Evolutionary conservation across 1,284 basidiomycete species (phyloP), one percentile per base, ranked within the genome.

Genomic region (Pterula multifida): DNA sequence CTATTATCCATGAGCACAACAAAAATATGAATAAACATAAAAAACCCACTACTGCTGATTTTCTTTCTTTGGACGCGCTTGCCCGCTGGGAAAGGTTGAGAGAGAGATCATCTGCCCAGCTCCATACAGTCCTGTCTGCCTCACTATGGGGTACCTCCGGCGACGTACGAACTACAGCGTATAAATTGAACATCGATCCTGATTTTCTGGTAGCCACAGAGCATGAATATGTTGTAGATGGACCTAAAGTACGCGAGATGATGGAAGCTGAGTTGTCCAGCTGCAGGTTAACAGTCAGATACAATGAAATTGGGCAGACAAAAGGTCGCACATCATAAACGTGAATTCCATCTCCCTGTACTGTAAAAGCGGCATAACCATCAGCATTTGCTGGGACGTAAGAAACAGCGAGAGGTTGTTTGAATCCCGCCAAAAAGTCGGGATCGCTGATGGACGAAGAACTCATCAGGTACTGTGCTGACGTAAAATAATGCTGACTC

Each of bases 371-470:
- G 19, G 39, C 39, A 19, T 42, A 42, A 9, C 39, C 39, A 9
- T 42, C 39, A 17, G 6, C 17, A 17, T 42, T 42, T 4, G 13
- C 39, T 9, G 39, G 6, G 19, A 17, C 39, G 19, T 42, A 42
- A 19, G 39, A 42, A 22, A 19, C 21, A 9, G 39, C 17, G 13
- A 42, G 39, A 17, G 39, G 17, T 9, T 42, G 39, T 22, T 17
- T 42, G 17, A 42, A 42, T n/a, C 39, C 39, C 39, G 17, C 39
- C 21, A 42, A 42, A 42, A 42, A 42, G 39, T 42, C 39, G 17
- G 39, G 39, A 42, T 42, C 39, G 39, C 21, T 42, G 39, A 42
- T 42, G 39, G 39, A 42, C n/a, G 39, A 42, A 22, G 39, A n/a
- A 19, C 39, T 42, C 39, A 42, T 42, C 32, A 22, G 39, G 15